phyloP scores from a whole-genome alignment of 306 rosid species.

The Morella rubra region DNA sequence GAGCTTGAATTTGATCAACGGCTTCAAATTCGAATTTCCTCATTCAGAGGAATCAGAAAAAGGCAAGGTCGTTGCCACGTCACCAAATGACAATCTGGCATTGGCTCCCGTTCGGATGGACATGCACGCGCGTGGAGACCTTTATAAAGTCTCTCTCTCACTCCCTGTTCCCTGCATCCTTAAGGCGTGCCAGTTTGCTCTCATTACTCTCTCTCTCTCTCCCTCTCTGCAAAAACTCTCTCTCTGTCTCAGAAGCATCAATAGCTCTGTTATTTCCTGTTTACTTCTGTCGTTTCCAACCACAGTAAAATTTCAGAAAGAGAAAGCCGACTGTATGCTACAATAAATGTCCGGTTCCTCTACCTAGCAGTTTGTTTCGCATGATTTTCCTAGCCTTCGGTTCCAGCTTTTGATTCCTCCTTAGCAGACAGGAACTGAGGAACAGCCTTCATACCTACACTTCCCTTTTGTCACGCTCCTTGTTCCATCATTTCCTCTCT shows the following conservation, averaged over 20 bases:
- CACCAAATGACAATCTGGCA: constrained; percentile 42
- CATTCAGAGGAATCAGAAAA: background rate
- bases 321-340: constrained; percentile 8
- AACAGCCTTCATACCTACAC: constrained; percentile 11
- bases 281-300: constrained; percentile 33
- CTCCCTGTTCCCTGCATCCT: constrained; percentile 35
- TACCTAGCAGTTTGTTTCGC: constrained; percentile 16
- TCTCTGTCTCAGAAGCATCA: constrained; percentile 34
- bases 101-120: constrained; percentile 27
- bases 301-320: constrained; percentile 21
- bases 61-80: constrained; percentile 38
- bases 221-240: constrained; percentile 28
- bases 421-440: constrained; percentile 17
- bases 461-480: constrained; percentile 28
- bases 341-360: constrained; percentile 16
- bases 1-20: constrained; percentile 38
- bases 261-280: constrained; percentile 37
- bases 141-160: constrained; percentile 51
- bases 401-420: constrained; percentile 44
- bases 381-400: constrained; percentile 24
- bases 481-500: constrained; percentile 24
- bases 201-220: constrained; percentile 40
- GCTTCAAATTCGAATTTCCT: constrained; percentile 47
- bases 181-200: constrained; percentile 62
- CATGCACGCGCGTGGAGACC: constrained; percentile 58